Percentiles rank a stretch among this genome's conserved stretches.
Conservation (phyloP, 441 rosid genomes). For the Aquilaria agallochum region DNA sequence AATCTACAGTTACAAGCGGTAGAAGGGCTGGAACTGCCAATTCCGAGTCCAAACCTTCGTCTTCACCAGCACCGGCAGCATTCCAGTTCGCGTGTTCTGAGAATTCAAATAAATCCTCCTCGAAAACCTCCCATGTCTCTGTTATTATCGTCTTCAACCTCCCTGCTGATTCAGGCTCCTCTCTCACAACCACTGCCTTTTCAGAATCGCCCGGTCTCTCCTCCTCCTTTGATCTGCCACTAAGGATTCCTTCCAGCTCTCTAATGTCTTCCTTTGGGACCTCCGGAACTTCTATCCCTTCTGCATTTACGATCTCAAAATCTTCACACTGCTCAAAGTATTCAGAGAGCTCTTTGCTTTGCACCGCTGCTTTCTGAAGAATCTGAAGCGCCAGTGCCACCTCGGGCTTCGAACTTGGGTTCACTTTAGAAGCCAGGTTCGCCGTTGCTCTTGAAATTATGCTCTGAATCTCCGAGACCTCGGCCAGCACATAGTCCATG, state of each 20-base stretch:
- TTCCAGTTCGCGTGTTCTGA: neutral
- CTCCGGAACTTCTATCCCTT: slow-evolving; percentile 30
- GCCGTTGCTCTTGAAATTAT: slow-evolving; percentile 15
- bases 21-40: slow-evolving; percentile 9
- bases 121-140: slow-evolving; percentile 67
- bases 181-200: slow-evolving; percentile 20
- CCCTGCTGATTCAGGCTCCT: slow-evolving; percentile 4
- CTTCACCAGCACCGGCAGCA: slow-evolving; percentile 1
- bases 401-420: slow-evolving; percentile 33
- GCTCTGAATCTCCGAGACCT: slow-evolving; percentile 7
- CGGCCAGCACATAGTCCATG: slow-evolving; percentile 13
- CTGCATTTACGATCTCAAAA: slow-evolving; percentile 50
- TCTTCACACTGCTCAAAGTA: slow-evolving; percentile 48
- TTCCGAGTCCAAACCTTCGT: no score
- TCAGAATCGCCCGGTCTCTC: slow-evolving; percentile 5
- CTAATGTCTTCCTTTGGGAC: slow-evolving; percentile 48
- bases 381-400: slow-evolving; percentile 37
- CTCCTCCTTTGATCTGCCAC: slow-evolving; percentile 13
- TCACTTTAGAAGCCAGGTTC: slow-evolving; percentile 31
- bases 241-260: slow-evolving; percentile 38
- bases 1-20: slow-evolving; percentile 19
- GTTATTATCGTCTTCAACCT: slow-evolving; percentile 48
- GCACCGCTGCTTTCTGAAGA: slow-evolving; percentile 41
- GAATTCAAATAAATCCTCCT: slow-evolving; percentile 30
- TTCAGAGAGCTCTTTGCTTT: slow-evolving; percentile 38